These are phyloP conservation scores for Solanum ahanhuiri DNA, from an alignment of 257 asterid genomes.

Conservation along the genomic window DNA sequence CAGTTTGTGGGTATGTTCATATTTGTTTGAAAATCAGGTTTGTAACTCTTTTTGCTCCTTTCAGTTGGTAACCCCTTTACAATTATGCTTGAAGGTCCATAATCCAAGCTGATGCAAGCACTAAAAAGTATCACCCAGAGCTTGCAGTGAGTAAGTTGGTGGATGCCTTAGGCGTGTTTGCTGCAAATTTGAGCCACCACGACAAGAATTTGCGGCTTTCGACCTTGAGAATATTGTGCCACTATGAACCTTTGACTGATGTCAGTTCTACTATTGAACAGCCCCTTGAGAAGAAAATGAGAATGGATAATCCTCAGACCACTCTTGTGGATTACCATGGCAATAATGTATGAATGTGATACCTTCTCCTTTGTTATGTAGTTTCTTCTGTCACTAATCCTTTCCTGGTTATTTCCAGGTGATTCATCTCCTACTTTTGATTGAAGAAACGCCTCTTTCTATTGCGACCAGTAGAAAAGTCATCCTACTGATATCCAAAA, in stretches of 20 bases:
- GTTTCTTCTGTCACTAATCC: not conserved
- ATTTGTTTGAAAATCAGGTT: not conserved
- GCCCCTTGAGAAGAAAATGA: slow-evolving; percentile 22
- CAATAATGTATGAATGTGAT: slow-evolving; percentile 27
- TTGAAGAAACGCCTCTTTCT: slow-evolving; percentile 67
- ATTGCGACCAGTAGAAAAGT: slow-evolving; percentile 58
- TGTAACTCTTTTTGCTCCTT: not conserved
- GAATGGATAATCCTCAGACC: slow-evolving; percentile 23
- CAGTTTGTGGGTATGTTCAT: slow-evolving; percentile 32
- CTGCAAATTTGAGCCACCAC: slow-evolving; percentile 56
- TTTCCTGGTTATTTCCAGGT: slow-evolving; percentile 44
- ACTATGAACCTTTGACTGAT: slow-evolving; percentile 42
- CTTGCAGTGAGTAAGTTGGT: slow-evolving; percentile 25
- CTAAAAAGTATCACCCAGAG: slow-evolving; percentile 39
- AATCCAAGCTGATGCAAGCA: slow-evolving; percentile 18
- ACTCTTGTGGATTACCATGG: slow-evolving; percentile 20
- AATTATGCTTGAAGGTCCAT: slow-evolving; percentile 31
- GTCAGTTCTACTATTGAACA: slow-evolving; percentile 20
- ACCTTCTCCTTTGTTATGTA: not conserved
- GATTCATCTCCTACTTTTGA: slow-evolving; percentile 48
- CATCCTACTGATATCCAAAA: slow-evolving; percentile 45
- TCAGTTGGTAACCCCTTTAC: slow-evolving; percentile 3
- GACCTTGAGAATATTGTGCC: slow-evolving; percentile 74
- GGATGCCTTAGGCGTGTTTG: slow-evolving; percentile 43
- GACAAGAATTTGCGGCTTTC: slow-evolving; percentile 61